These are phyloP conservation scores for Epichloe bromicola DNA, from an alignment of 2,329 filamentous ascomycete species.

Conservation along the genomic window DNA sequence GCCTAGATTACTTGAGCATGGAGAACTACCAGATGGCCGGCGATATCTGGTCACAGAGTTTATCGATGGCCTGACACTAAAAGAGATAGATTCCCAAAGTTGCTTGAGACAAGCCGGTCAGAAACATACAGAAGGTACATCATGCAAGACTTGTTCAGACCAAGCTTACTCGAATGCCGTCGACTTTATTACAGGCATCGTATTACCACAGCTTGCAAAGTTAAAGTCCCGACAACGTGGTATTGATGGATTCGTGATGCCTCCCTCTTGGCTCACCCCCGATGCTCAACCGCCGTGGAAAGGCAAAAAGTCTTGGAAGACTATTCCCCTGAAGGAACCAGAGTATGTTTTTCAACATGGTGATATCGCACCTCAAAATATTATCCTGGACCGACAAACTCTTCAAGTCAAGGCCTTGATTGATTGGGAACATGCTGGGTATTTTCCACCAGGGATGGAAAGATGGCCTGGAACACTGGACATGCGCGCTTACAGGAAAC, in stretches of 20 bases:
- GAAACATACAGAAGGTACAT: not conserved
- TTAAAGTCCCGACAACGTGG: conserved; percentile 5
- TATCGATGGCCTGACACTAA: conserved; percentile 1
- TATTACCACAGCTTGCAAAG: conserved; percentile 5
- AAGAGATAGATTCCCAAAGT: not conserved
- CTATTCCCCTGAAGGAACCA: conserved; percentile 3
- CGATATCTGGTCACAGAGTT: conserved; percentile 6
- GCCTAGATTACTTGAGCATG: conserved; percentile 4
- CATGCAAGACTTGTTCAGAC: conserved; percentile 4
- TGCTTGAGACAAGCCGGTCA: not conserved
- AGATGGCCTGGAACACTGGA: conserved; percentile 7
- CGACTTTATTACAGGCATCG: conserved; percentile 2
- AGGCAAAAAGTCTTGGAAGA: conserved; percentile 1
- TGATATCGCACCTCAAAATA: conserved; percentile 6
- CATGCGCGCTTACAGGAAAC: conserved; percentile 1
- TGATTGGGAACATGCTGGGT: conserved; percentile 9
- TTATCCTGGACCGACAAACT: conserved; percentile 5
- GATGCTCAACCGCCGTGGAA: conserved; percentile 6
- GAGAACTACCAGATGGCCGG: conserved; percentile 5
- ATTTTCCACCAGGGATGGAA: conserved; percentile 7
- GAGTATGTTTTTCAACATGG: conserved; percentile 8
- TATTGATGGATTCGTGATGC: conserved; percentile 9
- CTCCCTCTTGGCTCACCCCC: conserved; percentile 5
- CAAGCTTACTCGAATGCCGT: conserved; percentile 5
- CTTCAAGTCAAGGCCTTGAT: conserved; percentile 7